Evolutionary conservation across 2,329 filamentous ascomycete genomes (phyloP), one percentile per base, ranked within the genome.

Genomic region (Claviceps sp.): DNA sequence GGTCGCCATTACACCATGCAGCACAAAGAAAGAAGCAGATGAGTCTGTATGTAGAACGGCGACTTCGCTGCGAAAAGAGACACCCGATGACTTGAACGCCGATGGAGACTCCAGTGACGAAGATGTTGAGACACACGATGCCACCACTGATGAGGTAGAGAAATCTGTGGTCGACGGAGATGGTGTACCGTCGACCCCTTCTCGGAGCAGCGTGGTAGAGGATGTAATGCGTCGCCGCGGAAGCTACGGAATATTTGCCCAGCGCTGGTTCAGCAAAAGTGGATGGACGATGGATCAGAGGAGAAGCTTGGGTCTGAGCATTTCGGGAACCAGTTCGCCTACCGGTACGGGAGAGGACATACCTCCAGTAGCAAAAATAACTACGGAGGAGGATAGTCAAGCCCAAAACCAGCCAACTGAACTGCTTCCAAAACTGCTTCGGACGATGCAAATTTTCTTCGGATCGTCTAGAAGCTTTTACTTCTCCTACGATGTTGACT

Each of bases 401-500:
- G 53, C 30, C 9, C 48, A 57, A 7, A 42, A 43, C 2, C 62
- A 51, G 11, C 66, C 67, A 16, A 67, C 70, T 6, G 60, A 76
- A 4, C 68, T 97, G 36, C 72, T 95, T 11, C 91, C 91, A 1
- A 95, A 95, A 62, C 74, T 97, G 41, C 67, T 98, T 43, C 79
- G 85, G 42, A 94, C 87, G 36, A 84, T 89, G 1, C 87, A 87
- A 62, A 79, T 97, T 52, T 79, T 95, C 54, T 91, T 96, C 62
- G 83, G 86, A 1, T 78, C 82, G 4, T 89, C 85, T 0, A 78
- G 78, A 56, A 96, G 88, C 65, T 97, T 96, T 67, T 97, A 85
- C 72, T 98, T 91, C 66, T 90, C 90, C 0, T 96, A 98, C 65
- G 93, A 98, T 57, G 78, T 91, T 63, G 90, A 98, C 64, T 79